Evolutionary conservation across 2,329 filamentous ascomycete species (phyloP).

Genomic region (Calonectria honghensis): DNA sequence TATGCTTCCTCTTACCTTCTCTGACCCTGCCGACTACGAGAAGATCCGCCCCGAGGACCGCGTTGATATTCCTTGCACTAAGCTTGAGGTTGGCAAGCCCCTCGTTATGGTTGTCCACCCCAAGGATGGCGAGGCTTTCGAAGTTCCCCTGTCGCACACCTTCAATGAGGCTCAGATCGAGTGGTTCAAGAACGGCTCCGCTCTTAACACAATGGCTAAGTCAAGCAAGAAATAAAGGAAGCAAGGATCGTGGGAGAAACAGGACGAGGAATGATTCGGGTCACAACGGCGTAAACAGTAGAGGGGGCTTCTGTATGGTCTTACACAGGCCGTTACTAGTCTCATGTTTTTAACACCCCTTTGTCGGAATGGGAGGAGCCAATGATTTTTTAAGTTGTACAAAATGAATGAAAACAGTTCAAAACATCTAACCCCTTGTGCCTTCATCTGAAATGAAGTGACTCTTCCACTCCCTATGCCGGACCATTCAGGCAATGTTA

Average conservation of each 20-base stretch:
- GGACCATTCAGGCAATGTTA: too few relatives aligned
- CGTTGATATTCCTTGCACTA: constrained; percentile 90
- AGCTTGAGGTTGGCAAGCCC: constrained; percentile 94
- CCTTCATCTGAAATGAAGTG: not conserved
- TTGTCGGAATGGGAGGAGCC: constrained; percentile 51
- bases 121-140: constrained; percentile 87
- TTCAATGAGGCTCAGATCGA: constrained; percentile 99
- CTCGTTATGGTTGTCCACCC: constrained; percentile 94
- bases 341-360: constrained; percentile 49
- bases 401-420: constrained; percentile 47
- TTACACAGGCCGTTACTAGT: constrained; percentile 45
- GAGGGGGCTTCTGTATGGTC: constrained; percentile 48
- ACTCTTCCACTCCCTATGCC: too few relatives aligned
- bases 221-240: constrained; percentile 57
- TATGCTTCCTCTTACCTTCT: constrained; percentile 98
- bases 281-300: constrained; percentile 54
- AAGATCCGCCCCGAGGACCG: constrained; percentile 92
- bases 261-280: constrained; percentile 52
- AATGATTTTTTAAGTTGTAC: constrained; percentile 55
- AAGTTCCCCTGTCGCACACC: constrained; percentile 91
- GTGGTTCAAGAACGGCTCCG: constrained; percentile 99
- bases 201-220: constrained; percentile 99
- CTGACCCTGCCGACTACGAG: constrained; percentile 96
- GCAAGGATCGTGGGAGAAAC: constrained; percentile 35
- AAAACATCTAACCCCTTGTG: too few relatives aligned